Evolutionary conservation across 352 stramenopile genomes (phyloP).

Genomic region (Phytophthora tentaculata): DNA sequence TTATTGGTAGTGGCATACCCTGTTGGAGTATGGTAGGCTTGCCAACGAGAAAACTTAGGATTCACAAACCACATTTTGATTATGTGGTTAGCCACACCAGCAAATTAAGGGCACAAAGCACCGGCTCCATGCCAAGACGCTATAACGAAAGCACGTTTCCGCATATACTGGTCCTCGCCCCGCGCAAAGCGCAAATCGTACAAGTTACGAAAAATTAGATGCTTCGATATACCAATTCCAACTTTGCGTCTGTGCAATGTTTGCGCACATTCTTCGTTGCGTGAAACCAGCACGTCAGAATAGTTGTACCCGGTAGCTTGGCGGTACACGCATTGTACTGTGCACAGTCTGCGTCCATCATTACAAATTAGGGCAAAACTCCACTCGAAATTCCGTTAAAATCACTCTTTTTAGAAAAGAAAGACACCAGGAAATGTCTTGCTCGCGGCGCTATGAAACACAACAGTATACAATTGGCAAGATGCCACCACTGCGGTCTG

Average conservation of each 20-base stretch:
- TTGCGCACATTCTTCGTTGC: no score
- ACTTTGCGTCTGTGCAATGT: no score
- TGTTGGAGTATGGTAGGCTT: neutral
- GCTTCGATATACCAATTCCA: no score
- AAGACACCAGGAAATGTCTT: neutral
- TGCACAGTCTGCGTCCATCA: neutral
- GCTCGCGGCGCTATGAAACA: neutral
- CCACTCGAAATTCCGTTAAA: neutral
- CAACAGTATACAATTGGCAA: neutral
- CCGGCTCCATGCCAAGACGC: neutral
- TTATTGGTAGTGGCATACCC: neutral
- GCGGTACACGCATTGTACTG: neutral
- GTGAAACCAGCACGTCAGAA: no score
- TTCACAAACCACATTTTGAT: neutral
- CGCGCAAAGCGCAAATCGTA: no score
- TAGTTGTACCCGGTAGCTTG: no score
- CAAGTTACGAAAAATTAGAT: no score
- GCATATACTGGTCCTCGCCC: no score
- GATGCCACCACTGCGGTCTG: neutral
- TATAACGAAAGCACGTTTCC: neutral
- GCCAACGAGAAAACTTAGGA: neutral
- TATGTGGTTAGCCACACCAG: neutral
- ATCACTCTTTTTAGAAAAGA: neutral
- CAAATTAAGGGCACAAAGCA: neutral
- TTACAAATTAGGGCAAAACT: neutral